Conservation (phyloP, 192 early-diverging fungal genomes). For the Backusella psychrophila region DNA sequence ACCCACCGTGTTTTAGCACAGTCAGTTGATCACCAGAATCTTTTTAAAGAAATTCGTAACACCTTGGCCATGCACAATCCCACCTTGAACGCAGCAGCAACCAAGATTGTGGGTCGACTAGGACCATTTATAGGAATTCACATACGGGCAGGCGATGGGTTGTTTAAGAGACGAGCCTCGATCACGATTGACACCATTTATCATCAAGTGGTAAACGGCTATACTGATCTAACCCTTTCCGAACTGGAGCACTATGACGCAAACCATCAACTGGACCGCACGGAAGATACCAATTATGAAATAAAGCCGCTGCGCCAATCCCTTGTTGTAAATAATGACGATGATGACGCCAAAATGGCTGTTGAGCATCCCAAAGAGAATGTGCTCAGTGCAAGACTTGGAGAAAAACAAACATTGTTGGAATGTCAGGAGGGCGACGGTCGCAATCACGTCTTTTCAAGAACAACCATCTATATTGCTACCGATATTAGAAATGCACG, state of each 20-base stretch:
- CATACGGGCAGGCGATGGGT: slow-evolving; percentile 51
- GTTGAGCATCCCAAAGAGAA: slow-evolving; percentile 22
- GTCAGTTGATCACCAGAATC: slow-evolving; percentile 33
- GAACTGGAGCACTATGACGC: slow-evolving; percentile 27
- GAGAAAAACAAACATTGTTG: background rate
- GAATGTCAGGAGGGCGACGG: slow-evolving; percentile 2
- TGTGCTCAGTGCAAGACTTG: background rate
- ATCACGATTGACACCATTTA: slow-evolving; percentile 54
- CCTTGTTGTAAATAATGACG: background rate
- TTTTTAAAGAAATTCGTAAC: slow-evolving; percentile 35
- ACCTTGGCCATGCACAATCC: slow-evolving; percentile 51
- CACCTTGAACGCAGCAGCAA: slow-evolving; percentile 39
- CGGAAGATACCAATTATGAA: slow-evolving; percentile 36
- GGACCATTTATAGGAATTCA: slow-evolving; percentile 53
- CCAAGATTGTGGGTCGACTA: slow-evolving; percentile 40
- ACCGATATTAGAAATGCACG: slow-evolving; percentile 50
- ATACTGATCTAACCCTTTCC: slow-evolving; percentile 35
- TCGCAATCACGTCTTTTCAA: slow-evolving; percentile 7
- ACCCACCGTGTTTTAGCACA: slow-evolving; percentile 45
- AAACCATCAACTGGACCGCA: slow-evolving; percentile 35
- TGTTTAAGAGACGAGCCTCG: slow-evolving; percentile 41
- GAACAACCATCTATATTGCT: slow-evolving; percentile 51
- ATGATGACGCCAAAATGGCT: background rate
- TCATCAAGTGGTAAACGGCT: slow-evolving; percentile 35
- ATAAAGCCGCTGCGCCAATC: slow-evolving; percentile 23